phyloP scores from a whole-genome alignment of 306 rosid species.

The Vicia faba region DNA sequence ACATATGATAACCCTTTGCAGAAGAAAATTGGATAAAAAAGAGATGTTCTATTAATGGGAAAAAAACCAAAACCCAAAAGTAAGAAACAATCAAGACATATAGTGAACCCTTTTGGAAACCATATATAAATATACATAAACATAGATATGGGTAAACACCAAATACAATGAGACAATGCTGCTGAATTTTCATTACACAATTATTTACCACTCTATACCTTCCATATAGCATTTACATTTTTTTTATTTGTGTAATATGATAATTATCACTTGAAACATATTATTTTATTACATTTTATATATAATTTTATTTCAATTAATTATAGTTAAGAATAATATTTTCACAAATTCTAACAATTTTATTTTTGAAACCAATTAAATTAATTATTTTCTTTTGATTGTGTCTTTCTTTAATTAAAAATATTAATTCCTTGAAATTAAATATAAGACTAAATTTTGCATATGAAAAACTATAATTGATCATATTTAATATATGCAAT shows the following conservation, averaged over 20 bases:
- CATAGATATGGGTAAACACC: constrained; percentile 32
- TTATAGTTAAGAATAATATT: too few relatives aligned
- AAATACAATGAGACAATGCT: constrained; percentile 46
- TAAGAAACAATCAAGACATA: constrained; percentile 49
- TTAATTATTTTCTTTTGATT: too few relatives aligned
- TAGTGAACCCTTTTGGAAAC: constrained; percentile 46
- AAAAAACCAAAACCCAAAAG: constrained; percentile 64
- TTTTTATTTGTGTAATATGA: too few relatives aligned
- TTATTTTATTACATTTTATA: too few relatives aligned
- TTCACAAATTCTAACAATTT: too few relatives aligned
- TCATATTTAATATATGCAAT: not conserved
- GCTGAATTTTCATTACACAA: constrained; percentile 38
- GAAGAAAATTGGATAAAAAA: constrained; percentile 68
- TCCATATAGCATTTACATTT: too few relatives aligned
- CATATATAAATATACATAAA: constrained; percentile 28
- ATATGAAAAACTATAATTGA: not conserved
- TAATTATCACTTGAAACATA: too few relatives aligned
- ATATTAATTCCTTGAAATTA: not conserved
- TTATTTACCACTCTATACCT: constrained; percentile 6
- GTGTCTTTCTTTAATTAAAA: too few relatives aligned
- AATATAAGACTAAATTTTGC: not conserved
- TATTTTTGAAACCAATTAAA: too few relatives aligned
- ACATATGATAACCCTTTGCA: constrained; percentile 76
- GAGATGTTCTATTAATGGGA: constrained; percentile 72
- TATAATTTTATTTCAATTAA: too few relatives aligned